These are phyloP conservation scores for Neofusicoccum laricinum DNA, from an alignment of 2,329 filamentous ascomycete genomes.

Conservation along the genomic window DNA sequence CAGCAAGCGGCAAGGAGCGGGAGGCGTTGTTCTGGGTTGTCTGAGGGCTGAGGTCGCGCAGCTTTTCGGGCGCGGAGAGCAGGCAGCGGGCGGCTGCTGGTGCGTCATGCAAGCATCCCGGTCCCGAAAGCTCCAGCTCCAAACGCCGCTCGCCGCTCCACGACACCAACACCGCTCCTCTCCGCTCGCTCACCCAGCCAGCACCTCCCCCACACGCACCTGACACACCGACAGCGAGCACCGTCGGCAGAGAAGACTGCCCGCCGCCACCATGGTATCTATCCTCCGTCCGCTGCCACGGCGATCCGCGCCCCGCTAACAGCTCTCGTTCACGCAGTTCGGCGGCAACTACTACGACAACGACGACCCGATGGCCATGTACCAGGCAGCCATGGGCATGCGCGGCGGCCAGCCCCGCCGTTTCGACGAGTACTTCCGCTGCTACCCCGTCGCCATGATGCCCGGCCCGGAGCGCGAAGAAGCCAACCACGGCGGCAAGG, in stretches of 20 bases:
- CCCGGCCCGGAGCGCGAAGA: constrained; percentile 84
- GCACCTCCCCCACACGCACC: background rate
- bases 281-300: constrained; percentile 19
- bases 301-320: constrained; percentile 21
- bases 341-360: constrained; percentile 50
- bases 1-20: no score
- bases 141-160: background rate
- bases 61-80: constrained; percentile 4
- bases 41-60: constrained; percentile 1
- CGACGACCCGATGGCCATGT: constrained; percentile 53
- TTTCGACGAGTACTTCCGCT: constrained; percentile 98
- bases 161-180: background rate
- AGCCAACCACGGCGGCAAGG: constrained; percentile 95
- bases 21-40: background rate
- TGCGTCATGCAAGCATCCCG: constrained; percentile 2
- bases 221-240: background rate
- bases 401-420: constrained; percentile 60
- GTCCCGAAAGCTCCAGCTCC: constrained; percentile 10
- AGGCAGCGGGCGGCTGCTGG: background rate
- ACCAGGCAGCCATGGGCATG: constrained; percentile 53
- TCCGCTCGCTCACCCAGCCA: background rate
- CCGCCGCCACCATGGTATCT: constrained; percentile 31
- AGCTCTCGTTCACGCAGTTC: constrained; percentile 27
- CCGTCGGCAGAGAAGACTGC: background rate
- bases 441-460: constrained; percentile 93